Conservation (phyloP, 495 filamentous ascomycete species). For the Penicillium macrosclerotiorum region DNA sequence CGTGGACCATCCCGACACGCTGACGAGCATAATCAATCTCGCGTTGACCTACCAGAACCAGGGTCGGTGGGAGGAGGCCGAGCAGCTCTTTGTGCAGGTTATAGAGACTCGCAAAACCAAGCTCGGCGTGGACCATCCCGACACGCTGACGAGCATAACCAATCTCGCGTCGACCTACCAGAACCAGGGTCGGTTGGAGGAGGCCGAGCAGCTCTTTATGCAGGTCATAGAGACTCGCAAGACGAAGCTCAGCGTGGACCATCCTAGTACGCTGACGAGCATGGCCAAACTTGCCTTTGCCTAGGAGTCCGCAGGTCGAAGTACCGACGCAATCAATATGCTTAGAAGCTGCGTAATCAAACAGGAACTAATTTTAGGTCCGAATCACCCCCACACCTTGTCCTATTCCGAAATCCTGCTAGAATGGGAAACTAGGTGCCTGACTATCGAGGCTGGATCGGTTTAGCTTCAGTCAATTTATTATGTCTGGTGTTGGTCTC, state of each 20-base stretch:
- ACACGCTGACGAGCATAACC: no score
- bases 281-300: conserved; percentile 11
- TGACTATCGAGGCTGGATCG: conserved; percentile 1
- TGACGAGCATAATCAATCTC: no score
- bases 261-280: conserved; percentile 7
- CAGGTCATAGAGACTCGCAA: background rate
- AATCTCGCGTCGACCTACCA: no score
- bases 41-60: background rate
- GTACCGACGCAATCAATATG: conserved; percentile 6
- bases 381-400: conserved; percentile 1
- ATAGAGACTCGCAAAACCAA: no score
- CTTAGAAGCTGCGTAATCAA: conserved; percentile 2
- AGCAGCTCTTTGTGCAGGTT: no score
- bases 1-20: no score
- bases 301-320: conserved; percentile 4
- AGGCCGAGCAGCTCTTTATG: no score
- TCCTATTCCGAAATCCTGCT: background rate
- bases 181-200: no score
- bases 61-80: conserved; percentile 1
- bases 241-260: conserved; percentile 2
- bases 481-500: no score
- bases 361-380: conserved; percentile 5
- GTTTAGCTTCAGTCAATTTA: background rate
- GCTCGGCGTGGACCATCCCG: no score
- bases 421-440: background rate